Percentiles rank a stretch among this genome's conserved stretches.
These are phyloP conservation scores for Hemileccinum impolitum DNA, from an alignment of 768 basidiomycete species.

Conservation along the genomic window DNA sequence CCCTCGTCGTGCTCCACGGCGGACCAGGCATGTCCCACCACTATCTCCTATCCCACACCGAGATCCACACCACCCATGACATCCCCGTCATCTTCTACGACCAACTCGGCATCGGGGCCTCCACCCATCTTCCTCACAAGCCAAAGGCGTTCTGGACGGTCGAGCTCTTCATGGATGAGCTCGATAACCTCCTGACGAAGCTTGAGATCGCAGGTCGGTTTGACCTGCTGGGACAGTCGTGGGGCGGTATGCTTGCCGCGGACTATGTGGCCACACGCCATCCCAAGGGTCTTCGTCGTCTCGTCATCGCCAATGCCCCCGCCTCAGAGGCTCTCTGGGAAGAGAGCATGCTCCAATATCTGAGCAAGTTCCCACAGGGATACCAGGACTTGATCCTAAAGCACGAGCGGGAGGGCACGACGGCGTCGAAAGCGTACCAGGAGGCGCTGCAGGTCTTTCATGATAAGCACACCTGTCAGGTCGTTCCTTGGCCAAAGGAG, in stretches of 20 bases:
- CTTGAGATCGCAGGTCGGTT: slow-evolving; percentile 39
- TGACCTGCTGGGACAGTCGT: slow-evolving; percentile 50
- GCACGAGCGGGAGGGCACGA: slow-evolving; percentile 33
- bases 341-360: slow-evolving; percentile 17
- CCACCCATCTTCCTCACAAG: slow-evolving; percentile 41
- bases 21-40: slow-evolving; percentile 21
- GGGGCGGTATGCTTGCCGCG: slow-evolving; percentile 50
- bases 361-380: slow-evolving; percentile 26
- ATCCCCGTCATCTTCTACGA: slow-evolving; percentile 48
- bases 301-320: slow-evolving; percentile 32
- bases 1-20: too few species aligned
- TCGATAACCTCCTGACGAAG: slow-evolving; percentile 43
- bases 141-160: slow-evolving; percentile 40
- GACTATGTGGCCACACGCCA: slow-evolving; percentile 37
- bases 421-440: slow-evolving; percentile 29
- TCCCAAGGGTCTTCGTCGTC: slow-evolving; percentile 36
- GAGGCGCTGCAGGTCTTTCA: slow-evolving; percentile 26
- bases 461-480: slow-evolving; percentile 30
- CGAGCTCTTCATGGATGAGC: slow-evolving; percentile 50
- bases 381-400: slow-evolving; percentile 23
- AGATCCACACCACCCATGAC: slow-evolving; percentile 24
- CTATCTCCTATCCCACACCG: slow-evolving; percentile 36
- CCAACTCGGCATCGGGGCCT: slow-evolving; percentile 43
- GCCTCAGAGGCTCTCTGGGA: slow-evolving; percentile 26
- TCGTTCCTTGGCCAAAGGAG: slow-evolving; percentile 32